Evolutionary conservation across 257 asterid species (phyloP), one percentile per base, ranked within the genome.

Genomic region (Solanum neorickii): DNA sequence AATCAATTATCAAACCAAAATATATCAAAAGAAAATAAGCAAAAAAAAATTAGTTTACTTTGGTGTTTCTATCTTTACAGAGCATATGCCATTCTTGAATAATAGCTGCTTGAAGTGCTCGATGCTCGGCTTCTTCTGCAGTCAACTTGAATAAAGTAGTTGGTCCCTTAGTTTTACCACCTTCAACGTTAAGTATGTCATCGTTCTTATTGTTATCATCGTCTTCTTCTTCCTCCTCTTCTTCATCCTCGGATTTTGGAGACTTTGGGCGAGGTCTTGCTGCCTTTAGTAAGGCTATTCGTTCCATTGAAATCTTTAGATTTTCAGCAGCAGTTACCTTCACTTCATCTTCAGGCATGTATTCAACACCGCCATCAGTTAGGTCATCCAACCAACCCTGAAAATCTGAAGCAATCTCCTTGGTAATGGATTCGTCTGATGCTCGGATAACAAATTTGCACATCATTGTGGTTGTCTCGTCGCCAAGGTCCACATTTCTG

Each of bases 321-420:
- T 98, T 94, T 90, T 93, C 96, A 35, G 94, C 93, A 74, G 98
- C 96, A 44, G 97, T 94, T 59, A 90, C 94, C 88, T 95, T 94
- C 83, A 94, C 98, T 92, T 95, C 98, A 62, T 95, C 98, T 90
- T 94, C 98, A 6, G 98, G 97, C 96, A 94, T 93, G 93, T 95
- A 95, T 65, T 92, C 94, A 3, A 95, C 95, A 86, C 94, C 94
- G 27, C 98, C 97, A 80, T 94, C 97, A 29, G 98, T 95, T 52
- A 95, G 96, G 89, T 95, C 98, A 56, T 95, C 98, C 92, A 95
- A 91, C 98, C 98, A 95, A 59, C 97, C 97, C 89, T 95, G 98
- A 33, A 94, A 92, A 88, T 95, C 98, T 13, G 94, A 92, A 39
- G 94, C 94, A 35, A 95, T 95, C 90, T 94, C 98, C 86, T 94